phyloP scores from a whole-genome alignment of 208 protist species.

The Leishmania aethiopica region DNA sequence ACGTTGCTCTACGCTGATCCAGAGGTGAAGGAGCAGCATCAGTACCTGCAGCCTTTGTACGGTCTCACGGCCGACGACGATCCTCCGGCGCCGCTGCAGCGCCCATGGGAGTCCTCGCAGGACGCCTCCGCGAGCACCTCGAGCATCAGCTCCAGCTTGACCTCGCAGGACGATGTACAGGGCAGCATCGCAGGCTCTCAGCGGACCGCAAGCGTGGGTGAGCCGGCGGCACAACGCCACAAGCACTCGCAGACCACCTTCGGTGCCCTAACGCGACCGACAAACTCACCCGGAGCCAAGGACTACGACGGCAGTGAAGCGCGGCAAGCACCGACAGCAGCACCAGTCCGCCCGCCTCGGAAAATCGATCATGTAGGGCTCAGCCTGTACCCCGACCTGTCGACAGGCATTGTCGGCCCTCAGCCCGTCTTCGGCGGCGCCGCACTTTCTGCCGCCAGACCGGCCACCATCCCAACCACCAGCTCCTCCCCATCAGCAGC shows the following conservation, averaged over 20 bases:
- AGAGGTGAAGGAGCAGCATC: conserved; percentile 22
- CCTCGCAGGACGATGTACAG: neutral
- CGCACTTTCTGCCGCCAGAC: neutral
- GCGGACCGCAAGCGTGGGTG: conserved; percentile 5
- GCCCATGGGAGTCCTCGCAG: neutral
- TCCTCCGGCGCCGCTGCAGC: conserved; percentile 3
- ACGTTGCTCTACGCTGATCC: conserved; percentile 41
- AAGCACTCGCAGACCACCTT: conserved; percentile 11
- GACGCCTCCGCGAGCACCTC: neutral
- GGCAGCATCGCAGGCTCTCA: neutral
- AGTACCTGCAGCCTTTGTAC: conserved; percentile 40
- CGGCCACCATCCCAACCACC: neutral
- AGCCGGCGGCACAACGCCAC: conserved; percentile 10
- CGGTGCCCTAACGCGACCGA: neutral
- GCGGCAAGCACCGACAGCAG: neutral
- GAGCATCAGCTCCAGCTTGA: conserved; percentile 7
- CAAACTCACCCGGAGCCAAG: neutral
- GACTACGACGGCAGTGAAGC: neutral
- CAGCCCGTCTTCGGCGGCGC: conserved; percentile 42
- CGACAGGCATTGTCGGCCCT: conserved; percentile 20
- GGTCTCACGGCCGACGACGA: conserved; percentile 36
- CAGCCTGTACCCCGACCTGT: conserved; percentile 24
- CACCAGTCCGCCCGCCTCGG: conserved; percentile 11
- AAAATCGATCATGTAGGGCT: conserved; percentile 10
- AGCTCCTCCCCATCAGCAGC: neutral